Conservation (phyloP, 176 grass and related monocot genomes). For the Carex parvula region DNA sequence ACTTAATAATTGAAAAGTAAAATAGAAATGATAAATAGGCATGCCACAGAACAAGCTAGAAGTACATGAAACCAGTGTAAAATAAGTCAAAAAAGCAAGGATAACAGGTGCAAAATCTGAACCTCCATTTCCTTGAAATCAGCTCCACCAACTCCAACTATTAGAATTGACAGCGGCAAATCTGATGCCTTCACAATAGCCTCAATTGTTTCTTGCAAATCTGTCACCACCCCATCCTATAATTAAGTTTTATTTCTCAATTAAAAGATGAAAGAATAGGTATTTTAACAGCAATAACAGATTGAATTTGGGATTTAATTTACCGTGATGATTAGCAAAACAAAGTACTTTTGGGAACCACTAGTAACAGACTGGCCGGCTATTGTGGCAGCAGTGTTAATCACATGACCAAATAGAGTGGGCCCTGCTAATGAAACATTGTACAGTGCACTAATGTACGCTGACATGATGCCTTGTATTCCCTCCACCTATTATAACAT, state of each 20-base stretch:
- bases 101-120: neutral
- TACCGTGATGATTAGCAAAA: constrained; percentile 89
- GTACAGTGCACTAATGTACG: constrained; percentile 83
- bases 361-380: constrained; percentile 72
- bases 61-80: constrained; percentile 10
- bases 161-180: constrained; percentile 86
- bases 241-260: constrained; percentile 34
- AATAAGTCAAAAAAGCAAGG: neutral
- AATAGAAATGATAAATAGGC: neutral
- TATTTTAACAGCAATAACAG: constrained; percentile 1
- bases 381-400: constrained; percentile 71
- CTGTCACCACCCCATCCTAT: constrained; percentile 94
- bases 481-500: constrained; percentile 69
- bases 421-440: constrained; percentile 98
- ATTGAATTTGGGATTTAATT: constrained; percentile 11
- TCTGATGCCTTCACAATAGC: constrained; percentile 88
- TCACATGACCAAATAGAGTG: constrained; percentile 85
- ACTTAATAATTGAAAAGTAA: neutral
- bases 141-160: constrained; percentile 91
- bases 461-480: constrained; percentile 98
- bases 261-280: constrained; percentile 11
- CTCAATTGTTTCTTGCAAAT: constrained; percentile 98
- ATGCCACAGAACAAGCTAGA: neutral
- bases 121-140: constrained; percentile 99
- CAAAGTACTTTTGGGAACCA: constrained; percentile 73